These are phyloP conservation scores for Vitis hybrid DNA, from an alignment of 177 flowering plant species.

Conservation along the genomic window DNA sequence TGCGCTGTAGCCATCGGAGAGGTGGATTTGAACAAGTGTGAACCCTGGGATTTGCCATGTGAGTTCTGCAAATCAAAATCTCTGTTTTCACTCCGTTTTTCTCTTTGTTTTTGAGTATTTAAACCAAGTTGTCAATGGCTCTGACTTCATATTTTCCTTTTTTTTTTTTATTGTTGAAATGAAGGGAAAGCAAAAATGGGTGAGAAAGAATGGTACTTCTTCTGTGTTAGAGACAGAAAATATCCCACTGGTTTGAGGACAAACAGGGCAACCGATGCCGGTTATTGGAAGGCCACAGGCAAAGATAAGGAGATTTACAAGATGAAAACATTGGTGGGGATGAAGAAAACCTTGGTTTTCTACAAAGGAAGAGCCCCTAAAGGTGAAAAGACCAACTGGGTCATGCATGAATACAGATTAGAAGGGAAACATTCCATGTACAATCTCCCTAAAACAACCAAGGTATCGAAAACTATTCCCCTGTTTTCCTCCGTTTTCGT, in stretches of 20 bases:
- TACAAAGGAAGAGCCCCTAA: constrained; percentile 56
- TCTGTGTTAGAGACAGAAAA: constrained; percentile 59
- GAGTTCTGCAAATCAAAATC: constrained; percentile 15
- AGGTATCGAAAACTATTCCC: constrained; percentile 14
- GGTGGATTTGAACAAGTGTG: constrained; percentile 66
- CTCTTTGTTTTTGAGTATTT: not conserved
- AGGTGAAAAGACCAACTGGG: constrained; percentile 51
- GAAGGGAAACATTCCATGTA: constrained; percentile 33
- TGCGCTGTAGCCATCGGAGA: constrained; percentile 49
- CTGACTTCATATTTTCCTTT: not conserved
- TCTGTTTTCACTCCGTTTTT: not conserved
- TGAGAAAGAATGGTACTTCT: constrained; percentile 70
- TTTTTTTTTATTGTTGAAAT: constrained; percentile 13
- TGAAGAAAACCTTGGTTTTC: constrained; percentile 60
- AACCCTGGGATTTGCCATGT: constrained; percentile 83
- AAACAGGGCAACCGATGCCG: constrained; percentile 62
- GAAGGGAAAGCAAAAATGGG: constrained; percentile 70
- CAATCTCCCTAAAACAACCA: constrained; percentile 36
- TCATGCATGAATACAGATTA: constrained; percentile 54
- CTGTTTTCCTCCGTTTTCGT: constrained; percentile 16
- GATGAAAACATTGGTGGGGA: constrained; percentile 43
- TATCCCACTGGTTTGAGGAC: constrained; percentile 70
- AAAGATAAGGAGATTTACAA: constrained; percentile 61
- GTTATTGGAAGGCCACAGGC: constrained; percentile 79
- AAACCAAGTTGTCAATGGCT: not conserved